Evolutionary conservation across 2,329 filamentous ascomycete species (phyloP), one percentile per base, ranked within the genome.

Genomic region (Pseudogymnoascus sp.): DNA sequence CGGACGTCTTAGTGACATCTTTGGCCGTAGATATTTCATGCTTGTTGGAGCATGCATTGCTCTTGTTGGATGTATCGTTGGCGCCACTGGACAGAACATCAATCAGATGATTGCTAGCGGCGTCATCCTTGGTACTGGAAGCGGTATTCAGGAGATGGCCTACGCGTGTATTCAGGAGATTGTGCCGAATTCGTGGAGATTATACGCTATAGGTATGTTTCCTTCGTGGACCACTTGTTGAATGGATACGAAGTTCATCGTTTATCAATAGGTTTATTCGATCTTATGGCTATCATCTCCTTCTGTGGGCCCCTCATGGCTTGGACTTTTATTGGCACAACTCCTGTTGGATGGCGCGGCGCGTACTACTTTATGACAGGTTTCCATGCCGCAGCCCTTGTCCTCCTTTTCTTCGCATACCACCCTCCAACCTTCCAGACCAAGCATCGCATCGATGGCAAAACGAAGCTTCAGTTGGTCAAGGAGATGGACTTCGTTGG

Each of bases 21-120:
- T 77, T 38, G 75, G 75, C 6, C 66, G 74, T 12, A 71, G 75
- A 16, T 77, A 71, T 65, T 76, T 76, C 66, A 71, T 76, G 61
- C 70, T 76, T 26, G 69, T 70, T 0, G 76, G 75, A 5, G 71
- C 73, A 12, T 38, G 69, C 12, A 68, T 73, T 10, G 69, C 72
- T 23, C 70, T 76, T 29, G 64, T 73, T 29, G 75, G 75, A 7
- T 71, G 70, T 21, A 72, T 78, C 29, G 72, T 78, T 12, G 74
- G 75, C 3, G 75, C 75, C 0, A 77, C 74, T 1, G 75, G 73
- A 5, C 66, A 72, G 55, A 71, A 61, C 61, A 77, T 78, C 64
- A 69, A 71, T 29, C 71, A 74, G 61, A 77, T 77, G 74, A 77
- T 78, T 61, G 73, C 70, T 4, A 72, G 72, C 16, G 74, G 75